Percentiles rank a stretch among this genome's conserved stretches.
phyloP scores from a whole-genome alignment of 2,329 filamentous ascomycete genomes.

The Pseudogymnoascus sp. region DNA sequence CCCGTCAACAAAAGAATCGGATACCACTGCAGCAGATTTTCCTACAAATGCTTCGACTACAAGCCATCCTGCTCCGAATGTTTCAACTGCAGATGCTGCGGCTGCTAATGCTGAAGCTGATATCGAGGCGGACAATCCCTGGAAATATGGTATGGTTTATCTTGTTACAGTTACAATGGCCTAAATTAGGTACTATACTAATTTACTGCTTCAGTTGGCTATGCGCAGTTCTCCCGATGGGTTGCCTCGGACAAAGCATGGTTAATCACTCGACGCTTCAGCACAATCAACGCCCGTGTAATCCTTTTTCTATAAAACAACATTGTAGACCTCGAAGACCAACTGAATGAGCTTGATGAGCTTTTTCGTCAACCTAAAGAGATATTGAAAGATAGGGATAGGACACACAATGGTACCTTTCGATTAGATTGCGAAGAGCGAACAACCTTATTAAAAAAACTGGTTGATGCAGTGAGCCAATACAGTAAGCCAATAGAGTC shows the following conservation, averaged over 20 bases:
- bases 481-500: not conserved
- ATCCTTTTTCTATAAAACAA: conserved; percentile 12
- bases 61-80: not conserved
- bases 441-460: not conserved
- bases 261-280: conserved; percentile 11
- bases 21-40: not conserved
- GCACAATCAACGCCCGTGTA: conserved; percentile 9
- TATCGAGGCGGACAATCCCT: not conserved
- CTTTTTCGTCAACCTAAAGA: not conserved
- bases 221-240: conserved; percentile 3
- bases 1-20: not conserved
- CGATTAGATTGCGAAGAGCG: not conserved
- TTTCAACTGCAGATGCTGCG: not conserved
- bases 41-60: not conserved
- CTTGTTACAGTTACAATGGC: not conserved
- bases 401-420: conserved; percentile 12
- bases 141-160: not conserved
- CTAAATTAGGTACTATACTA: not conserved
- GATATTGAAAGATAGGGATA: not conserved
- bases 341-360: not conserved
- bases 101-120: too few relatives aligned
- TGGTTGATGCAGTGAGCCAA: not conserved
- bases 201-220: not conserved
- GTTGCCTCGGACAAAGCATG: conserved; percentile 11
- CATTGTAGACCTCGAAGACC: conserved; percentile 6